phyloP scores from a whole-genome alignment of 2,329 filamentous ascomycete species.

The Aureobasidium sp. region DNA sequence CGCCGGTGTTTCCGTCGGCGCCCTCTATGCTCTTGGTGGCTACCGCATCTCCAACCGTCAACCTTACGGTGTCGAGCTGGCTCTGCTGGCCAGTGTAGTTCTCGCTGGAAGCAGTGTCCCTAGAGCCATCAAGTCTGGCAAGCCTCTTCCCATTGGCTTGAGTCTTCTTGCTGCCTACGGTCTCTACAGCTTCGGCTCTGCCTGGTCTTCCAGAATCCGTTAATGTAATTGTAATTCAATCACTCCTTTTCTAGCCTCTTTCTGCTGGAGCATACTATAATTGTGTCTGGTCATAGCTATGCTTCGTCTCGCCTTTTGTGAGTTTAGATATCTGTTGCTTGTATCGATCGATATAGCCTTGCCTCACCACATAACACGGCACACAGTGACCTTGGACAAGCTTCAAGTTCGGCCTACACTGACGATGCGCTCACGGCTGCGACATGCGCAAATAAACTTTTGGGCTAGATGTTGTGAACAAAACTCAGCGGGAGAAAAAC shows the following conservation, averaged over 20 bases:
- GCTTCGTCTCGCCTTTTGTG: not conserved
- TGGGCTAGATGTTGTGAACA: not conserved
- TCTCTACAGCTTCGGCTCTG: conserved; percentile 69
- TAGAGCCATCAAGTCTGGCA: conserved; percentile 72
- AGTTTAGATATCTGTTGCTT: not conserved
- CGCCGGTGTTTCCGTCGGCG: conserved; percentile 77
- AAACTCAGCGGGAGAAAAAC: not conserved
- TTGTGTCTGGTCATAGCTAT: not conserved
- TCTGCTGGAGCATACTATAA: not conserved
- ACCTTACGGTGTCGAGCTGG: conserved; percentile 78
- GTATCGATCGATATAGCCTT: too few relatives aligned
- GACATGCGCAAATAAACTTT: too few relatives aligned
- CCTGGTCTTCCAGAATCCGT: conserved; percentile 33
- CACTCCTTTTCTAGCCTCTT: not conserved
- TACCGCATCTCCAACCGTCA: conserved; percentile 69
- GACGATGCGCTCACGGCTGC: too few relatives aligned
- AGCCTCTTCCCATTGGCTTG: conserved; percentile 76
- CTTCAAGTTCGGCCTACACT: too few relatives aligned
- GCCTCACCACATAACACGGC: not conserved
- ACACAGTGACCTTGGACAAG: too few relatives aligned
- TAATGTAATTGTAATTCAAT: not conserved
- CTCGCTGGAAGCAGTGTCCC: conserved; percentile 80
- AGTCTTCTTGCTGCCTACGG: conserved; percentile 75
- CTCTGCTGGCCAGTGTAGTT: conserved; percentile 79
- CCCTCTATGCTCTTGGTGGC: conserved; percentile 70